These are phyloP conservation scores for Capsicum pubescens DNA, from an alignment of 257 asterid genomes.

Conservation along the genomic window DNA sequence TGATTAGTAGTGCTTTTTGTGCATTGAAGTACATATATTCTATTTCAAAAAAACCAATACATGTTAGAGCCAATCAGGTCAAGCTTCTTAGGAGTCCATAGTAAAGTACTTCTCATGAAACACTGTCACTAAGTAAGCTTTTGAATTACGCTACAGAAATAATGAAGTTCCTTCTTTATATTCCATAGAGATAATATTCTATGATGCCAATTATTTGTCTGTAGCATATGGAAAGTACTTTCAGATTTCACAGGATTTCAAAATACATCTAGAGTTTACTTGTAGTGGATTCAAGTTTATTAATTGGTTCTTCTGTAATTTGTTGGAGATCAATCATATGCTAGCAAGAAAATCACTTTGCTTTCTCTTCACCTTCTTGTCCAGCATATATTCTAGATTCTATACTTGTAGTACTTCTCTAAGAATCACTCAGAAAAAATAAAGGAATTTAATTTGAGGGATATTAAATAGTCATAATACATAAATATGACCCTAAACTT, in stretches of 20 bases:
- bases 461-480: too few species aligned
- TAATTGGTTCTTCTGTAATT: not conserved
- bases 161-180: too few species aligned
- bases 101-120: too few species aligned
- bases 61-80: too few species aligned
- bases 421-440: not conserved
- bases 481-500: too few species aligned
- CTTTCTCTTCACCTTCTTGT: not conserved
- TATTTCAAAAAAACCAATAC: too few species aligned
- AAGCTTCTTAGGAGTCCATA: too few species aligned
- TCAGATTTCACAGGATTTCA: not conserved
- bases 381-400: not conserved
- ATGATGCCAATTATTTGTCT: not conserved
- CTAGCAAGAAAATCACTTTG: not conserved
- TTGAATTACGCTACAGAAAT: too few species aligned
- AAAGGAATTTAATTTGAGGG: not conserved
- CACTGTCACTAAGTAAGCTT: too few species aligned
- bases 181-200: not conserved
- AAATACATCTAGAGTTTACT: not conserved
- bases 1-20: too few species aligned
- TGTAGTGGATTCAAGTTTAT: not conserved
- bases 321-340: not conserved
- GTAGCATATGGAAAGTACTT: not conserved
- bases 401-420: not conserved
- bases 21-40: too few species aligned